Conservation (phyloP, 805 yeast species). For the Kazachstania psychrophila region DNA sequence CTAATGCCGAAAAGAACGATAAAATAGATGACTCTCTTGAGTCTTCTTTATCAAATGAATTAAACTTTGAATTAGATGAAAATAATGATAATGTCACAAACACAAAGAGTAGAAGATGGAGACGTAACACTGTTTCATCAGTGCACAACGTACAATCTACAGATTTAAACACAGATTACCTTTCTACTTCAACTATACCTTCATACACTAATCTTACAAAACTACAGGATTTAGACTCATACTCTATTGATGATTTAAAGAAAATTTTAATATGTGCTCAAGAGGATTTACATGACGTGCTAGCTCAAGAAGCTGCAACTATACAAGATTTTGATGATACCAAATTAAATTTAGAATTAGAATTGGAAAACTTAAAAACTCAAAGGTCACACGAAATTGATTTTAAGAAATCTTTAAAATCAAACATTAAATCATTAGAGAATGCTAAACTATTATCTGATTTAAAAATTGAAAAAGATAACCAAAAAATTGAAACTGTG, state of each 20-base stretch:
- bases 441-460: slow-evolving; percentile 27
- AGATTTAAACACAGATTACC: slow-evolving; percentile 2
- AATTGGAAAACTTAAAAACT: slow-evolving; percentile 23
- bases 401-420: slow-evolving; percentile 25
- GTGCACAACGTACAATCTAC: neutral
- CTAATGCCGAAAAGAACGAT: slow-evolving; percentile 1
- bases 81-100: neutral
- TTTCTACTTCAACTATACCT: slow-evolving; percentile 7
- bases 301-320: slow-evolving; percentile 19
- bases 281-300: slow-evolving; percentile 29
- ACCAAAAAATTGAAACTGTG: slow-evolving; percentile 22
- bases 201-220: slow-evolving; percentile 23
- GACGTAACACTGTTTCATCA: slow-evolving; percentile 16
- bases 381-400: slow-evolving; percentile 30
- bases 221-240: slow-evolving; percentile 24
- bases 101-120: slow-evolving; percentile 16
- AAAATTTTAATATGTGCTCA: slow-evolving; percentile 27
- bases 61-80: no score
- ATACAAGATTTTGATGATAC: slow-evolving; percentile 26
- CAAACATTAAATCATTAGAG: slow-evolving; percentile 28
- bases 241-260: slow-evolving; percentile 26
- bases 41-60: no score
- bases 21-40: slow-evolving; percentile 1
- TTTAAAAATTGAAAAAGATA: slow-evolving; percentile 23
- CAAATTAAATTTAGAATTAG: slow-evolving; percentile 21